A percentile compares a stretch with the other conserved stretches of the same genome.
These are phyloP conservation scores for Microdochium bolleyi DNA, from an alignment of 2,329 filamentous ascomycete genomes.

Conservation along the genomic window DNA sequence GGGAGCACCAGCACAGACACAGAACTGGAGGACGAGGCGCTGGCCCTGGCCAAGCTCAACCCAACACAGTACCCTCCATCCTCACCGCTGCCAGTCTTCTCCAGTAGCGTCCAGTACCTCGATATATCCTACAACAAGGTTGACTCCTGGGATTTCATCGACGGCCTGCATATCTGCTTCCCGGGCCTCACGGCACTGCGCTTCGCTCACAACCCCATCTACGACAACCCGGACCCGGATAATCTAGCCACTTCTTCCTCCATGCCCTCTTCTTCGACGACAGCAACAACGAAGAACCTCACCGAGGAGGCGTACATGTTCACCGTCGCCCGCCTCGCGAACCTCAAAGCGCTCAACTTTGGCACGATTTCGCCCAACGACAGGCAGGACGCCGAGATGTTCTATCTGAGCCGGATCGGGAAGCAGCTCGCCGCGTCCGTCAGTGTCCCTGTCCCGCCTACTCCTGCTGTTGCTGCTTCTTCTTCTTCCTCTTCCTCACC, in stretches of 20 bases:
- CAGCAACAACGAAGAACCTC: slow-evolving; percentile 29
- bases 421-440: slow-evolving; percentile 55
- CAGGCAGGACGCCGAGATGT: slow-evolving; percentile 81
- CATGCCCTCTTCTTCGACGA: slow-evolving; percentile 15
- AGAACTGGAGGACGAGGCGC: neutral
- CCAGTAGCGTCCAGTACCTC: slow-evolving; percentile 50
- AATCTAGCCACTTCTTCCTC: too few relatives aligned
- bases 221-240: slow-evolving; percentile 41
- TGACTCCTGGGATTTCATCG: slow-evolving; percentile 64
- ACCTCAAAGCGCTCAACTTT: slow-evolving; percentile 65
- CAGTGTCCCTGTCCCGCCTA: too few relatives aligned
- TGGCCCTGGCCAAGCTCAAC: neutral
- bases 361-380: slow-evolving; percentile 64
- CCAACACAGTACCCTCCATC: slow-evolving; percentile 13
- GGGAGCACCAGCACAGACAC: neutral
- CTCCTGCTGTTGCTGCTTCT: too few relatives aligned
- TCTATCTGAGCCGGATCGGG: slow-evolving; percentile 80
- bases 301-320: slow-evolving; percentile 86
- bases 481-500: neutral
- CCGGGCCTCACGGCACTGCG: slow-evolving; percentile 70
- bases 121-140: slow-evolving; percentile 70
- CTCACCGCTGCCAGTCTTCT: slow-evolving; percentile 38
- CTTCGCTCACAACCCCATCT: slow-evolving; percentile 81
- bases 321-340: slow-evolving; percentile 65
- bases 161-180: slow-evolving; percentile 57